Evolutionary conservation across 192 early-diverging fungal species (phyloP).

Genomic region (Dispira simplex): DNA sequence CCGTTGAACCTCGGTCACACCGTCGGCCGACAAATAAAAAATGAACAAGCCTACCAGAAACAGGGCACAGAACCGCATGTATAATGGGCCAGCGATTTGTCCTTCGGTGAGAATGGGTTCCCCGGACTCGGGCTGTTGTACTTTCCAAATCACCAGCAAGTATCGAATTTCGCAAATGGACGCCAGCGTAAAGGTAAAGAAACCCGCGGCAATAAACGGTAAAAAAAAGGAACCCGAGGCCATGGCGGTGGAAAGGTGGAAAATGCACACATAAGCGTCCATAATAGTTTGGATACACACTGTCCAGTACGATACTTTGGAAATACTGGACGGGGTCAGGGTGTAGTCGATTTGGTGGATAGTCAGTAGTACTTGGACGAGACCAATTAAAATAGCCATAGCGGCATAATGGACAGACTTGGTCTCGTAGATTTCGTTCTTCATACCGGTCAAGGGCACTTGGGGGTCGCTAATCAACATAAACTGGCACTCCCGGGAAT

Average conservation of each 20-base stretch:
- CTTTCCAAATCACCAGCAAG: constrained; percentile 46
- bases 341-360: constrained; percentile 49
- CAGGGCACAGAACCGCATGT: constrained; percentile 25
- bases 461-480: constrained; percentile 11
- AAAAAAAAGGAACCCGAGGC: constrained; percentile 36
- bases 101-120: constrained; percentile 18
- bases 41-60: constrained; percentile 41
- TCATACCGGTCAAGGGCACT: constrained; percentile 12
- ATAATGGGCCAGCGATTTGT: constrained; percentile 18
- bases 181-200: constrained; percentile 47
- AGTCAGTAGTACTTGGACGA: constrained; percentile 20
- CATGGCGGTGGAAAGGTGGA: constrained; percentile 40
- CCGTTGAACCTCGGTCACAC: constrained; percentile 28
- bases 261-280: constrained; percentile 44
- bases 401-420: constrained; percentile 16
- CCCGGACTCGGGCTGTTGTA: constrained; percentile 41
- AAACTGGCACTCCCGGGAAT: constrained; percentile 15
- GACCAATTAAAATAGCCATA: constrained; percentile 13
- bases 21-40: constrained; percentile 38
- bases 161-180: constrained; percentile 59
- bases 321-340: constrained; percentile 46
- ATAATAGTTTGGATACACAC: constrained; percentile 44
- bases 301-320: constrained; percentile 48
- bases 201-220: constrained; percentile 37
- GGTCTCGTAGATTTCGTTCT: constrained; percentile 8